These are phyloP conservation scores for Aspergillus funiculosus DNA, from an alignment of 495 filamentous ascomycete genomes.

Conservation along the genomic window DNA sequence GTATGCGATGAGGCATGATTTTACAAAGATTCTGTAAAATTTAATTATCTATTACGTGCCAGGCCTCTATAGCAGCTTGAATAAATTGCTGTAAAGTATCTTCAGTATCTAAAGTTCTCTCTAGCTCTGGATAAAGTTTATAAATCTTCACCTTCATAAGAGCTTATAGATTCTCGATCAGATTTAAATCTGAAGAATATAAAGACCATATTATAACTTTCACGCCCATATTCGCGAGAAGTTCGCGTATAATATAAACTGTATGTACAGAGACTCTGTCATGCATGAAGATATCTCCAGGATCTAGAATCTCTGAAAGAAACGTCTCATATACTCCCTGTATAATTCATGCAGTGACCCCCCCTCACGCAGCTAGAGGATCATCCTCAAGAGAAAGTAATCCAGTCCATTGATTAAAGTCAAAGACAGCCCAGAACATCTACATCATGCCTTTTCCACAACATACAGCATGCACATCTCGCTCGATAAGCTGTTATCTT, in stretches of 20 bases:
- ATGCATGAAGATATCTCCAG: constrained; percentile 4
- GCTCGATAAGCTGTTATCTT: no score
- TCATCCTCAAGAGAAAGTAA: not conserved
- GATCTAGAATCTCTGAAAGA: not conserved
- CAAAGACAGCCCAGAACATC: constrained; percentile 7
- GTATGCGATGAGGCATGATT: constrained; percentile 1
- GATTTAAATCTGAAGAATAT: constrained; percentile 1
- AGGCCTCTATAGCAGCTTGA: not conserved
- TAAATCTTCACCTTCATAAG: constrained; percentile 1
- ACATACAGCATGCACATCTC: not conserved
- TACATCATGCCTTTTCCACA: constrained; percentile 1
- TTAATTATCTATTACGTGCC: not conserved
- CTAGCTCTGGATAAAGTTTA: not conserved
- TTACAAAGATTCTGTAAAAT: not conserved
- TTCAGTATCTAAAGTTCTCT: not conserved
- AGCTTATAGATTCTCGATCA: constrained; percentile 1
- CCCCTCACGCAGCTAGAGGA: not conserved
- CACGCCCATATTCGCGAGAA: not conserved
- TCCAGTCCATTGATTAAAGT: not conserved
- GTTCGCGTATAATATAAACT: not conserved
- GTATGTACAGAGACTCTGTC: not conserved
- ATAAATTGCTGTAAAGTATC: not conserved
- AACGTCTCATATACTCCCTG: not conserved
- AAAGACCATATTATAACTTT: not conserved
- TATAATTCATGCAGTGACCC: not conserved